Evolutionary conservation across 305 asterid species (phyloP).

Genomic region (Petunia hybrid): DNA sequence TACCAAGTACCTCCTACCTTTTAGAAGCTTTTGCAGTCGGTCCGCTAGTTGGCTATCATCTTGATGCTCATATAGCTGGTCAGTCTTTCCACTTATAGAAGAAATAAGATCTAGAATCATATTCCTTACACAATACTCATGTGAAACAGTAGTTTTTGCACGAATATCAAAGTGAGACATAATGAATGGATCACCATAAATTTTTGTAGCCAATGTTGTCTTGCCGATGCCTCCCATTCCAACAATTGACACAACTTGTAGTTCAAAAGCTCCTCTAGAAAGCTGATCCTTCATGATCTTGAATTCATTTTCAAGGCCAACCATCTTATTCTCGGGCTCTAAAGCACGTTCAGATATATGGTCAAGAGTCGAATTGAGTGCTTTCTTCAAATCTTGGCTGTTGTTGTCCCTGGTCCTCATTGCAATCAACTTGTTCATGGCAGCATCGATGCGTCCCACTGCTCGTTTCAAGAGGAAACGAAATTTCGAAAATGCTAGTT

Average conservation of each 20-base stretch:
- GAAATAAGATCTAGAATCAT: background rate
- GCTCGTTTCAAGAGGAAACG: no score
- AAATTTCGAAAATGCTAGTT: no score
- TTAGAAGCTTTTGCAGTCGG: background rate
- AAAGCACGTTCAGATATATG: no score
- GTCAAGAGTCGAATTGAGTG: no score
- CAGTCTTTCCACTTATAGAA: background rate
- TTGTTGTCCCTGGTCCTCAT: no score
- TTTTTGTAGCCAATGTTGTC: background rate
- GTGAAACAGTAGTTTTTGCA: background rate
- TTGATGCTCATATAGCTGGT: background rate
- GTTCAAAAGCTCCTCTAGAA: background rate
- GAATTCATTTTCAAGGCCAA: slow-evolving; percentile 8
- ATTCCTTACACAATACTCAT: background rate
- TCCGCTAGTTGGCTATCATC: background rate
- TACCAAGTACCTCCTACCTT: background rate
- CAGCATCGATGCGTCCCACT: no score
- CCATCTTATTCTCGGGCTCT: background rate
- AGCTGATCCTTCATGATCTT: background rate
- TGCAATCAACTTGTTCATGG: no score
- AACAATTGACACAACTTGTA: background rate
- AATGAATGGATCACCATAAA: background rate
- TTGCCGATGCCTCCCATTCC: background rate
- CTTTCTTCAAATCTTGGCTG: no score
- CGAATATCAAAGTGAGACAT: background rate